Evolutionary conservation across 2,329 filamentous ascomycete species (phyloP), one percentile per base, ranked within the genome.

Genomic region (Anthostomella pinea): DNA sequence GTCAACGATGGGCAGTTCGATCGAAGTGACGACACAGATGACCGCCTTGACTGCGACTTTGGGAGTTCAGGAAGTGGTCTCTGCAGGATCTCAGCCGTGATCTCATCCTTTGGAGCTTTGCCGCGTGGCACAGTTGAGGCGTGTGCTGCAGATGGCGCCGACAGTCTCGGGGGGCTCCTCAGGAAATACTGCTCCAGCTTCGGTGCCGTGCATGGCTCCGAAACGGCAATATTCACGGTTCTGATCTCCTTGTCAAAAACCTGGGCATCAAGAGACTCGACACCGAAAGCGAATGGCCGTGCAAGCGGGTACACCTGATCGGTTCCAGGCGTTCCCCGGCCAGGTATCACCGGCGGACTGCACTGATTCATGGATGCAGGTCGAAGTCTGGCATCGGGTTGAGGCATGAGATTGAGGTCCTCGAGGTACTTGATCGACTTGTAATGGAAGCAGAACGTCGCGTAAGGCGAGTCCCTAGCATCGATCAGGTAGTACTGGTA

Each of bases 371-470:
- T 39, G 17, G 40, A 30, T 7, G 32, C 15, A 10, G 37, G 24
- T 13, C 30, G 33, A 17, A 26, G n/a, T 31, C 32, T 35, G 13
- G 33, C 21, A 11, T 50, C 47, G 3, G 38, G 26, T 22, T 51
- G 49, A 0, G 69, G 64, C 17, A 75, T 65, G 4, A 80, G 56
- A 35, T 71, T 72, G 8, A 78, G 61, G 20, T 65, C 56, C 6
- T 60, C 51, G 8, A 81, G 65, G 35, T 66, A 68, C 8, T 65
- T 60, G 68, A 66, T 71, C 6, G 70, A 74, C 19, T 75, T 68
- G 45, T 80, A 80, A 41, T 80, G 72, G 42, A 79, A 76, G 17
- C 65, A 65, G 41, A 79, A 80, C 0, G 66, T 68, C 4, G 68
- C 69, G 43, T 69, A 79, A 0, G 77, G 77, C 2, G 54, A 61